Conservation (phyloP, 2,329 filamentous ascomycete genomes). For the Cladophialophora psammophila region DNA sequence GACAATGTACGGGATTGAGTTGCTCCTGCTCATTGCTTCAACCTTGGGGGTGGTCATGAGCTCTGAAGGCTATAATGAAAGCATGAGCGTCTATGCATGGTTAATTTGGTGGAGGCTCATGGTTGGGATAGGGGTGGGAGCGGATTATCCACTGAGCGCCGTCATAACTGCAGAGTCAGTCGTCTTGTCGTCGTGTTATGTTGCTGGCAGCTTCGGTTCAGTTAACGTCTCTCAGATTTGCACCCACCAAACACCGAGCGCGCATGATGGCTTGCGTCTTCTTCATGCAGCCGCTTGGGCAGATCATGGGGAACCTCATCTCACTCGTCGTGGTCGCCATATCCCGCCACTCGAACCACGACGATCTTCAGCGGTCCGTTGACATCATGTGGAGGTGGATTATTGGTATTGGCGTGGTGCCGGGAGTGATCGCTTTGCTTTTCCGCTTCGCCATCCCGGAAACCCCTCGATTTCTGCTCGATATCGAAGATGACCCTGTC, state of each 20-base stretch:
- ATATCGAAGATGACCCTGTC: constrained; percentile 68
- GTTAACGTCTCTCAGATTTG: constrained; percentile 48
- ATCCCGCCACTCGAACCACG: constrained; percentile 40
- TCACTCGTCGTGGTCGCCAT: constrained; percentile 57
- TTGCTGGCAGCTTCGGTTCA: constrained; percentile 13
- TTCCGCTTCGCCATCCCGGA: constrained; percentile 73
- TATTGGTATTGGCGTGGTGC: constrained; percentile 69
- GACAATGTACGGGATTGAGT: constrained; percentile 60
- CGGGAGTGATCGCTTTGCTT: constrained; percentile 68
- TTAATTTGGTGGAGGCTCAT: constrained; percentile 58
- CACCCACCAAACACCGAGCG: constrained; percentile 67
- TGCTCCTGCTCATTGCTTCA: constrained; percentile 56
- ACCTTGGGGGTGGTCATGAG: constrained; percentile 57
- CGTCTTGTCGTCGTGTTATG: constrained; percentile 20
- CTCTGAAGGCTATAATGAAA: constrained; percentile 51
- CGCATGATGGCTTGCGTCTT: constrained; percentile 73
- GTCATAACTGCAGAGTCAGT: constrained; percentile 72
- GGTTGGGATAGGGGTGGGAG: constrained; percentile 66
- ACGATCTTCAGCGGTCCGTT: constrained; percentile 50
- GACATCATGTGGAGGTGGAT: constrained; percentile 73
- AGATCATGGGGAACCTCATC: constrained; percentile 69
- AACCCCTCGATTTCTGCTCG: constrained; percentile 69
- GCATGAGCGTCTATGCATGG: constrained; percentile 56
- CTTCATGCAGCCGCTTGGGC: constrained; percentile 73
- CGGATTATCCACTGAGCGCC: constrained; percentile 71